Conservation (phyloP, 164 flowering plant genomes). For the Stephania cephalantha region DNA sequence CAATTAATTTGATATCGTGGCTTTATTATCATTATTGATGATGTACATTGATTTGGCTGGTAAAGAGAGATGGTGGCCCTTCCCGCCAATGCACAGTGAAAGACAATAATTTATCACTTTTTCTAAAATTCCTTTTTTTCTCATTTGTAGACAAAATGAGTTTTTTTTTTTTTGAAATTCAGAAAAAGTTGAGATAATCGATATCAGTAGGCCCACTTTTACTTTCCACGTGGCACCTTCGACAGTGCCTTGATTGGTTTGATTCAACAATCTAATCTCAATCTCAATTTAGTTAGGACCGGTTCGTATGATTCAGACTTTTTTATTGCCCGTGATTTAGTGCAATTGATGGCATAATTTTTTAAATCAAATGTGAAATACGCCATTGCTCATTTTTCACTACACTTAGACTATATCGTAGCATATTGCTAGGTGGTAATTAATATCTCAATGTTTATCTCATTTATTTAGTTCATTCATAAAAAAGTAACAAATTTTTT, state of each 20-base stretch:
- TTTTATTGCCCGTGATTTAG: neutral
- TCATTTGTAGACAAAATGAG: neutral
- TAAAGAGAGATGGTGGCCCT: neutral
- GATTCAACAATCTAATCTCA: neutral
- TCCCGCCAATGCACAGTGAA: too few species aligned
- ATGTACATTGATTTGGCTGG: neutral
- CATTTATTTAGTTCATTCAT: too few species aligned
- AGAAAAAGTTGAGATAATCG: neutral
- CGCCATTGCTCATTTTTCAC: too few species aligned
- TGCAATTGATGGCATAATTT: too few species aligned
- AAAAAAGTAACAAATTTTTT: too few species aligned
- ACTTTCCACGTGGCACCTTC: neutral
- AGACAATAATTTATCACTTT: neutral
- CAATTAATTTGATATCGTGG: too few species aligned
- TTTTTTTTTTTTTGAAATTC: neutral
- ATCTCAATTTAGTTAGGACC: too few species aligned
- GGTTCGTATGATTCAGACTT: neutral
- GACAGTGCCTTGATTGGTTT: neutral
- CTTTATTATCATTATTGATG: too few species aligned
- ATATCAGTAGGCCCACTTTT: neutral
- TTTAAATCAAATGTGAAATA: too few species aligned
- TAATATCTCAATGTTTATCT: too few species aligned
- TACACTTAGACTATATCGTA: too few species aligned
- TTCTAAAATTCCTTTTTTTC: neutral
- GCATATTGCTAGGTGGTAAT: too few species aligned